Conservation (phyloP, 208 protist species). For the Leishmania turanica region DNA sequence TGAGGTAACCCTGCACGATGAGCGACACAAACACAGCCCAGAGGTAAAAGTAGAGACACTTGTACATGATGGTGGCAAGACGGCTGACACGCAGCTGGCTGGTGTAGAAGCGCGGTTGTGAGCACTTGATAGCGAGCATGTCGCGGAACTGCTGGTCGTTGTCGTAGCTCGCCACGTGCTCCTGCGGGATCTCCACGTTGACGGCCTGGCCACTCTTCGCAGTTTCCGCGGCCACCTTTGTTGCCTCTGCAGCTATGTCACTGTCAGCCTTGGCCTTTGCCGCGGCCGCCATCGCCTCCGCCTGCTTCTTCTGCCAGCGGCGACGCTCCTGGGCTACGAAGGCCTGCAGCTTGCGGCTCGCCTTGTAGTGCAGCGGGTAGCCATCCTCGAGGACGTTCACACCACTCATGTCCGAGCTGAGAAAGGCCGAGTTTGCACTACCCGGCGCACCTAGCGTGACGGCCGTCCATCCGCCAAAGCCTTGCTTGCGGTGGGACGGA, state of each 20-base stretch:
- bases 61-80: conserved; percentile 68
- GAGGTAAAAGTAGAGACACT: conserved; percentile 84
- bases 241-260: conserved; percentile 11
- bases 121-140: conserved; percentile 80
- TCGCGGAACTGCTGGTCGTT: conserved; percentile 82
- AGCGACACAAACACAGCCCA: conserved; percentile 79
- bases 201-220: conserved; percentile 4
- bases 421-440: conserved; percentile 36
- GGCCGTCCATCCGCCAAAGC: conserved; percentile 83
- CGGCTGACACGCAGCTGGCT: conserved; percentile 71
- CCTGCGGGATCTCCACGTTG: conserved; percentile 24
- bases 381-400: conserved; percentile 90
- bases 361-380: conserved; percentile 88
- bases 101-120: conserved; percentile 74
- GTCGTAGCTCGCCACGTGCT: conserved; percentile 42
- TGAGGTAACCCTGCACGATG: conserved; percentile 77
- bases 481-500: conserved; percentile 76
- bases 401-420: conserved; percentile 66
- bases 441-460: conserved; percentile 75
- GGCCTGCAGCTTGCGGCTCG: conserved; percentile 67
- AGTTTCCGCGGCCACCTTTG: conserved; percentile 7
- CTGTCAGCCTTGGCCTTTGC: conserved; percentile 20
- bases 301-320: conserved; percentile 49
- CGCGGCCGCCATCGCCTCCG: conserved; percentile 28
- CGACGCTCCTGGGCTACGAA: conserved; percentile 66